Evolutionary conservation across 192 early-diverging fungal species (phyloP).

Genomic region (Umbelopsis sp.): DNA sequence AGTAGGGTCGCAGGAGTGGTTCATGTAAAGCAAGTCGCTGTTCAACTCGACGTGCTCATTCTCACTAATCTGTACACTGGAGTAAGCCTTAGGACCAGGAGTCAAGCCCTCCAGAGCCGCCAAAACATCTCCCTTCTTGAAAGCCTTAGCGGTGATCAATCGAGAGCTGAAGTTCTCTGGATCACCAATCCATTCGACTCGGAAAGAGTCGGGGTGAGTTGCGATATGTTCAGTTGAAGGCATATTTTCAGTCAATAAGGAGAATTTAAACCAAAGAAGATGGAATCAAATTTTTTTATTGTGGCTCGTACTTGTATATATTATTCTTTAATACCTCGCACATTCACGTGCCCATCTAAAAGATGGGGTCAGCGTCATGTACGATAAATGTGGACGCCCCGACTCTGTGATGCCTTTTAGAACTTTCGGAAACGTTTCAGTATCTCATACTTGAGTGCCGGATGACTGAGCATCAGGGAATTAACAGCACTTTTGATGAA

Average conservation of each 20-base stretch:
- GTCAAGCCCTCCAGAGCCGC: slow-evolving; percentile 49
- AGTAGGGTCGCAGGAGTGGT: slow-evolving; percentile 55
- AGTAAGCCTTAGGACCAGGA: slow-evolving; percentile 54
- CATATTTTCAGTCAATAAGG: background rate
- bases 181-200: slow-evolving; percentile 40
- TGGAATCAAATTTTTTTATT: no score
- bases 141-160: slow-evolving; percentile 43
- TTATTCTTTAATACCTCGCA: no score
- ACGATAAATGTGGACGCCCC: no score
- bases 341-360: no score
- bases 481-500: no score
- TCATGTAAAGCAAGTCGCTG: slow-evolving; percentile 57
- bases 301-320: no score
- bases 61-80: slow-evolving; percentile 53
- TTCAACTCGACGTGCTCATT: slow-evolving; percentile 57
- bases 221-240: slow-evolving; percentile 22
- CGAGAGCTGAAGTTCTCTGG: slow-evolving; percentile 52
- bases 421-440: no score
- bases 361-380: no score
- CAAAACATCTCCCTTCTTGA: slow-evolving; percentile 48
- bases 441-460: no score
- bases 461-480: no score
- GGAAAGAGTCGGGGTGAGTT: slow-evolving; percentile 48
- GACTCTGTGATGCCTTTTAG: no score
- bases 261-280: background rate